Evolutionary conservation across 345 rosid species (phyloP), one percentile per base, ranked within the genome.

Genomic region (Barbarea vulgaris): DNA sequence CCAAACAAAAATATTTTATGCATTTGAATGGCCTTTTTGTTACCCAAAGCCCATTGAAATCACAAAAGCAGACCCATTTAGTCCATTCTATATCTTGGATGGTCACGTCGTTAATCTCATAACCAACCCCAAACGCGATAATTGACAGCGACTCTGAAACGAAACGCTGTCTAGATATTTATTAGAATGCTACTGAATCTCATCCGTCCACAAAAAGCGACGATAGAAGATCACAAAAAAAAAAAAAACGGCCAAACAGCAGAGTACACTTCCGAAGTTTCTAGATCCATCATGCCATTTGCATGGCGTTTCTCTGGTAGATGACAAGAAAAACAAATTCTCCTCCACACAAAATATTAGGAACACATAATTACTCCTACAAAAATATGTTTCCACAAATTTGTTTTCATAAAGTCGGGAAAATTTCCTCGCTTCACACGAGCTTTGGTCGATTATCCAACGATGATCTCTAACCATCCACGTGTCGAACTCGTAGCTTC

Each of bases 351-450:
- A 62, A 27, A 58, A 53, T n/a, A 68, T 8, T 22, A 10, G 0
- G 14, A 62, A 62, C 47, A 15, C 28, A 59, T 18, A 3, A 30
- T 30, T 30, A 7, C 33, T 30, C 33, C 28, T 39, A n/a, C 11
- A 7, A 0, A 62, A 51, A 14, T 50, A 18, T 18, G 0, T 28
- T 12, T 14, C 65, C 66, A 70, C 67, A 33, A 21, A 42, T 21
- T 67, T 37, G 15, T 59, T 66, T 73, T 60, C 33, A 51, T 51
- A 27, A 57, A 75, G 17, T 58, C 53, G 34, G 44, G 13, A 67
- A 75, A 54, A 58, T 13, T 27, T 69, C 56, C 56, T 54, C 48
- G 70, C 75, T 53, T 59, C 79, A 69, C 63, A 75, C 34, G 68
- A 67, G 7, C 54, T 10, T 30, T 7, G 8, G 53, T 27, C 54